Percentiles rank a stretch among this genome's conserved stretches.
These are phyloP conservation scores for Suillus plorans DNA, from an alignment of 768 basidiomycete genomes.

Conservation along the genomic window DNA sequence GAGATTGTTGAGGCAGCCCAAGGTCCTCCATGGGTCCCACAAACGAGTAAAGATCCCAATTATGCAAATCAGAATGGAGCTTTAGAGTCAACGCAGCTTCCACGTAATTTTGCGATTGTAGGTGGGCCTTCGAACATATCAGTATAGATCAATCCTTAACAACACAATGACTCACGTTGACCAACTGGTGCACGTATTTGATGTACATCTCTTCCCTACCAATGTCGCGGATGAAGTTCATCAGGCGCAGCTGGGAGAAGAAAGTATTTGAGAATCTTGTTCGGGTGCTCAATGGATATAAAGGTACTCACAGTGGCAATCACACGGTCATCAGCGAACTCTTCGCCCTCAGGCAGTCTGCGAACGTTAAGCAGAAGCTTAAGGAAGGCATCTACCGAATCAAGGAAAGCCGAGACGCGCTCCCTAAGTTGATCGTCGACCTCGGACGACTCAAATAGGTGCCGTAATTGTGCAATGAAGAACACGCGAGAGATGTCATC, in stretches of 20 bases:
- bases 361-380: constrained; percentile 86
- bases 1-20: constrained; percentile 86
- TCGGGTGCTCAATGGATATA: background rate
- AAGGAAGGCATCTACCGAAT: constrained; percentile 90
- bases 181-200: constrained; percentile 94
- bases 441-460: constrained; percentile 81
- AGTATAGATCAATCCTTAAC: constrained; percentile 9
- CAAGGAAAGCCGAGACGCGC: constrained; percentile 78
- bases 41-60: constrained; percentile 83
- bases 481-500: constrained; percentile 91
- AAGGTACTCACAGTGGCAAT: constrained; percentile 72
- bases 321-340: constrained; percentile 92
- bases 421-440: constrained; percentile 79
- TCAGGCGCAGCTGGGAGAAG: constrained; percentile 64
- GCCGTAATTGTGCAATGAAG: constrained; percentile 87
- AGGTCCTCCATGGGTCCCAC: constrained; percentile 89
- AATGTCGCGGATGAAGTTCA: constrained; percentile 92
- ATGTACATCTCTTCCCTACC: constrained; percentile 93
- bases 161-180: constrained; percentile 58
- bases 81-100: constrained; percentile 94
- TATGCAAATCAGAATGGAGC: constrained; percentile 89
- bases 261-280: constrained; percentile 11
- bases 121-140: constrained; percentile 61
- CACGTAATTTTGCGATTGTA: constrained; percentile 86
- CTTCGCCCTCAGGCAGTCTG: constrained; percentile 88